Percentiles rank a stretch among this genome's conserved stretches.
These are phyloP conservation scores for Lactarius vividus DNA, from an alignment of 768 basidiomycete species.

Conservation along the genomic window DNA sequence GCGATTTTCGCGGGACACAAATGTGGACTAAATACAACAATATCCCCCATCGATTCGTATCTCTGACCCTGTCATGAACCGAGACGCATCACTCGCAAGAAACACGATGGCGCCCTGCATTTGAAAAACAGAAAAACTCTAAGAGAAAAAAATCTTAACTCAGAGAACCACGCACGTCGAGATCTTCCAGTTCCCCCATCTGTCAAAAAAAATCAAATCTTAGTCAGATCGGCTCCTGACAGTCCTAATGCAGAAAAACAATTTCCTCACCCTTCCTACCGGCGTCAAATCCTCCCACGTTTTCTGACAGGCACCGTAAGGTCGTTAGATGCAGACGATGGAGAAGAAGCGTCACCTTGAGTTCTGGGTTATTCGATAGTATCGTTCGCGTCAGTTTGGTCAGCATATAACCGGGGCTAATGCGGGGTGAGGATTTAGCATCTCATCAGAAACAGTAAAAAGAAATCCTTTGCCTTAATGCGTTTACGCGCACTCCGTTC, in stretches of 20 bases:
- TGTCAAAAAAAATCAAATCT: constrained; percentile 33
- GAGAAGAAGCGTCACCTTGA: constrained; percentile 54
- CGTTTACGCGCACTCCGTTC: constrained; percentile 82
- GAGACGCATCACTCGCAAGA: constrained; percentile 85
- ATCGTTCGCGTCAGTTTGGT: constrained; percentile 87
- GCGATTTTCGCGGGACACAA: constrained; percentile 17
- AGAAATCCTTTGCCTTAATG: constrained; percentile 53
- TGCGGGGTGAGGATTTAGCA: constrained; percentile 16
- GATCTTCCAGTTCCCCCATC: constrained; percentile 92
- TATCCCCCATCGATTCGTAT: constrained; percentile 89
- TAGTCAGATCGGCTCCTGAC: constrained; percentile 13
- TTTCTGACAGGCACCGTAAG: constrained; percentile 45
- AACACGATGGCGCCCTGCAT: constrained; percentile 82
- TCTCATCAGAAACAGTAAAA: constrained; percentile 11
- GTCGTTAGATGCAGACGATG: constrained; percentile 7
- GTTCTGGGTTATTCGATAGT: constrained; percentile 66
- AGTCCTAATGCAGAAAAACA: constrained; percentile 1
- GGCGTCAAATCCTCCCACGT: constrained; percentile 85
- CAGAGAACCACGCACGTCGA: constrained; percentile 51
- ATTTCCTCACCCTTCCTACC: constrained; percentile 68
- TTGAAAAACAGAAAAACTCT: not conserved
- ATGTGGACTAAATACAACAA: constrained; percentile 51
- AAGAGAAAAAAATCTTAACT: constrained; percentile 26
- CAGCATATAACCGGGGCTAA: constrained; percentile 90
- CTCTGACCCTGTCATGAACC: constrained; percentile 87